phyloP scores from a whole-genome alignment of 2,329 filamentous ascomycete species.

The Ceratocystis colombiana region DNA sequence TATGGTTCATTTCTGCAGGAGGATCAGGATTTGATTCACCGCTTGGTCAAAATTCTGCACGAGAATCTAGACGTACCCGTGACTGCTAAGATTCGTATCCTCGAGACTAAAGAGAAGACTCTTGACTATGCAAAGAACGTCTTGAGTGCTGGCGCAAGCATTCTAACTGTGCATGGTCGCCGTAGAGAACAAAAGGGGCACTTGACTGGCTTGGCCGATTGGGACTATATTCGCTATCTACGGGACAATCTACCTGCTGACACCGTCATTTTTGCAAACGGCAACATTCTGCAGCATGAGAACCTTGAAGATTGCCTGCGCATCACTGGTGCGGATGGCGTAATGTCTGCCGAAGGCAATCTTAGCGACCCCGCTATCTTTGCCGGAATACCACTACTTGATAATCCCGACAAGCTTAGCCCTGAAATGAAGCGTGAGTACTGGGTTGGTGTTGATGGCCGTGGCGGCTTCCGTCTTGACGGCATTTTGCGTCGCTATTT shows the following conservation, averaged over 20 bases:
- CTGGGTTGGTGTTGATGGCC: constrained; percentile 70
- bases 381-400: constrained; percentile 22
- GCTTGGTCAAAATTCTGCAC: constrained; percentile 76
- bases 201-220: constrained; percentile 85
- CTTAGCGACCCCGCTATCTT: constrained; percentile 88
- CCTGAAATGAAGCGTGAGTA: constrained; percentile 65
- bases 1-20: constrained; percentile 96
- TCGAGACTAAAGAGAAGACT: constrained; percentile 78
- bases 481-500: constrained; percentile 79
- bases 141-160: constrained; percentile 76
- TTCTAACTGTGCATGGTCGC: constrained; percentile 85
- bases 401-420: constrained; percentile 38
- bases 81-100: constrained; percentile 86
- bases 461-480: constrained; percentile 80
- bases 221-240: constrained; percentile 72
- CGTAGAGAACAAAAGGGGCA: constrained; percentile 90
- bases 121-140: constrained; percentile 84
- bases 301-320: constrained; percentile 70
- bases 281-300: constrained; percentile 72
- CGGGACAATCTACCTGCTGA: constrained; percentile 73
- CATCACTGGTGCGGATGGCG: constrained; percentile 76
- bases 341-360: constrained; percentile 96
- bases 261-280: constrained; percentile 93
- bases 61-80: constrained; percentile 69
- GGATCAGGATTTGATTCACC: constrained; percentile 71